These are phyloP conservation scores for Liquidambar formosana DNA, from an alignment of 164 flowering plant genomes.

Conservation along the genomic window DNA sequence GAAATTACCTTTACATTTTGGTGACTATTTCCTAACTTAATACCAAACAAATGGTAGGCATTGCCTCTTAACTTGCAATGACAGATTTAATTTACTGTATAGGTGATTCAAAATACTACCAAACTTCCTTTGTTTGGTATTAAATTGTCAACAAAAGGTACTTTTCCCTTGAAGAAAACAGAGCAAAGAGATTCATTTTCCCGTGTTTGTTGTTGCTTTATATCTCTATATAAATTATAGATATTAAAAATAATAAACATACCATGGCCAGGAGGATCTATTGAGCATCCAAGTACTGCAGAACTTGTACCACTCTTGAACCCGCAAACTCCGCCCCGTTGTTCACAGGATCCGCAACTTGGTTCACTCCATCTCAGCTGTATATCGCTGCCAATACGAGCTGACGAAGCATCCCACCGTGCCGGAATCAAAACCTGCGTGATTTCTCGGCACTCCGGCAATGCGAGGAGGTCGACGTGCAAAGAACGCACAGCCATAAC, in stretches of 20 bases:
- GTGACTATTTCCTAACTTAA: too few species aligned
- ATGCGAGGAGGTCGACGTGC: not conserved
- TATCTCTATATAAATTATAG: too few species aligned
- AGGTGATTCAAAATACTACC: too few species aligned
- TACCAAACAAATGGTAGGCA: too few species aligned
- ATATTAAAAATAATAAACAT: not conserved
- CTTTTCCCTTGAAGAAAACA: too few species aligned
- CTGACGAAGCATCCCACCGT: not conserved
- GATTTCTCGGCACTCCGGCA: not conserved
- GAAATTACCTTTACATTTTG: too few species aligned
- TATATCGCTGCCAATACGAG: constrained; percentile 9
- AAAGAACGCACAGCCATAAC: not conserved
- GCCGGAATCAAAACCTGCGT: not conserved
- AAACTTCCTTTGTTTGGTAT: too few species aligned
- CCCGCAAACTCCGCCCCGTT: constrained; percentile 26
- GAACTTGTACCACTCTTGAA: constrained; percentile 11
- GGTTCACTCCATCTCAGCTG: constrained; percentile 29
- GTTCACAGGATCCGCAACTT: constrained; percentile 26
- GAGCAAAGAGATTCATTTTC: too few species aligned
- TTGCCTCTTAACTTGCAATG: too few species aligned
- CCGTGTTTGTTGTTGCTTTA: too few species aligned
- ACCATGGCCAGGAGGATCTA: constrained; percentile 13
- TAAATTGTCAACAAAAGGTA: too few species aligned
- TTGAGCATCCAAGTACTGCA: constrained; percentile 30
- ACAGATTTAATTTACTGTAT: too few species aligned